Evolutionary conservation across 179 eudicot species (phyloP), one percentile per base, ranked within the genome.

Genomic region (Heliamphora pulchella): DNA sequence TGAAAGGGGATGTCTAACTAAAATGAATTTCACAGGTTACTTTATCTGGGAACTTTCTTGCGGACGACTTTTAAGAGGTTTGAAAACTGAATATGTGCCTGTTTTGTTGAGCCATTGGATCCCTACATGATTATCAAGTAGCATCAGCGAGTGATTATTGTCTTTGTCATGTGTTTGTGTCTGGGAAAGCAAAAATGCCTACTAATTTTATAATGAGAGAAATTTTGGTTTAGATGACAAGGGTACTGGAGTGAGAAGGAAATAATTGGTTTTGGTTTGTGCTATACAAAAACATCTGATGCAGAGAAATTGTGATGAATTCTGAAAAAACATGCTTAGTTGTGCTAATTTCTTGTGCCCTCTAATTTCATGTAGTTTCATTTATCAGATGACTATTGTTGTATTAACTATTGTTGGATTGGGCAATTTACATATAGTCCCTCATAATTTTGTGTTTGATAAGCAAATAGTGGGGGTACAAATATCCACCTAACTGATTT

Each of bases 41-140:
- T 50, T 68, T 94, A 81, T 75, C 91, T 20, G 88, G 79, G 61
- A 91, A 87, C 83, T 93, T 93, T 77, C 93, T 94, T 68, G 87
- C 82, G 5, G 89, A 88, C 9, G 98, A 94, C 86, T 76, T 94
- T 67, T 82, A 70, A 78, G 55, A 74, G 77, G 22, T 44, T 50
- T 31, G 31, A n/a, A 6, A 41, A 47, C 7, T 31, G 65, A 41
- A 75, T 3, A 20, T n/a, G n/a, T 2, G 4, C 61, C 3, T 53
- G 59, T 18, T 54, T 10, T 55, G 51, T 44, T 46, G 20, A 8
- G 22, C 43, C 11, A 43, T 43, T 4, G 68, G 47, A 75, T 13
- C 71, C 2, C 39, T 58, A n/a, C 39, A 43, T 4, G 67, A 44
- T 5, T 9, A 75, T 17, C 41, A 31, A 31, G 31, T 31, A 8